Evolutionary conservation across 805 yeast genomes (phyloP).

Genomic region (Barnettozyma botsteinii): DNA sequence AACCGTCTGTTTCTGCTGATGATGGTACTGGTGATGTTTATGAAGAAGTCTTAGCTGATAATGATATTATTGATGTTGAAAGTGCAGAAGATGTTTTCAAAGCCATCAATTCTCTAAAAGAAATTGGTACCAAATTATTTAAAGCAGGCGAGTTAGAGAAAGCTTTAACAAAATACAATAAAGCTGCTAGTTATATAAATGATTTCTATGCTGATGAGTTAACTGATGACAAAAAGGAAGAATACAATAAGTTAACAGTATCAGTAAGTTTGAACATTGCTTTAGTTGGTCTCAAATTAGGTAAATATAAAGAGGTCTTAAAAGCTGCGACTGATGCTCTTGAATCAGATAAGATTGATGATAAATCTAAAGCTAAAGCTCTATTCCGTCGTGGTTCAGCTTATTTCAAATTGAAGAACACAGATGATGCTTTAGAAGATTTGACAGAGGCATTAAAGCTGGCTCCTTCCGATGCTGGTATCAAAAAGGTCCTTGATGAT

Average conservation of each 20-base stretch:
- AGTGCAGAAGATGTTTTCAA: conserved; percentile 60
- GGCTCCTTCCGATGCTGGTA: conserved; percentile 69
- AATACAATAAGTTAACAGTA: conserved; percentile 48
- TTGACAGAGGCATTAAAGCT: conserved; percentile 58
- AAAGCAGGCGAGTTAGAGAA: conserved; percentile 53
- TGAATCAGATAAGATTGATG: conserved; percentile 48
- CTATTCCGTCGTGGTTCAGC: conserved; percentile 82
- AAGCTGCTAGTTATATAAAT: conserved; percentile 62
- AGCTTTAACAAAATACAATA: conserved; percentile 65
- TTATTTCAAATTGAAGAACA: conserved; percentile 53
- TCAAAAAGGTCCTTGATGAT: conserved; percentile 55
- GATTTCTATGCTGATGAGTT: conserved; percentile 73
- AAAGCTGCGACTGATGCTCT: conserved; percentile 62
- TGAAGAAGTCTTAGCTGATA: conserved; percentile 73
- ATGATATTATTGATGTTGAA: conserved; percentile 53
- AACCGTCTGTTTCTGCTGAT: conserved; percentile 40
- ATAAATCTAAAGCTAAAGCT: conserved; percentile 76
- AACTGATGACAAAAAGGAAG: conserved; percentile 45
- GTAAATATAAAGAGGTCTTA: conserved; percentile 48
- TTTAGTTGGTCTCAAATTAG: conserved; percentile 61
- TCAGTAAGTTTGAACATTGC: conserved; percentile 70
- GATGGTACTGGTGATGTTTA: conserved; percentile 85
- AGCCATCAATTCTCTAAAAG: conserved; percentile 63
- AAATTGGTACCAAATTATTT: conserved; percentile 70
- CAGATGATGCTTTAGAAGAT: conserved; percentile 61